phyloP scores from a whole-genome alignment of 225 moss, liverwort and hornwort species.

The Climacium dendroides region DNA sequence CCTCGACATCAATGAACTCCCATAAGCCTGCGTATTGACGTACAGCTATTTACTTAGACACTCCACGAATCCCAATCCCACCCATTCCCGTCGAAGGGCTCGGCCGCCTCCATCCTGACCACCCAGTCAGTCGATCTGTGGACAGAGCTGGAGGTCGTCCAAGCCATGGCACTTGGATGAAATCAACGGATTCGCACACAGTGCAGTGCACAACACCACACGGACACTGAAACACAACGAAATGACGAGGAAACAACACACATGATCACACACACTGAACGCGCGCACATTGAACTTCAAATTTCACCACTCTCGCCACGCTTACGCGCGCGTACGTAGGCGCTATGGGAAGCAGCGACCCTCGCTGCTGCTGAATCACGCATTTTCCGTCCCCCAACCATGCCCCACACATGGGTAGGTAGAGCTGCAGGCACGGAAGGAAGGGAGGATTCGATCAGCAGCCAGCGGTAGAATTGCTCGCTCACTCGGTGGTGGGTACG shows the following conservation, averaged over 20 bases:
- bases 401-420: no score
- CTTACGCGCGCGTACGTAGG: rapidly evolving
- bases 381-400: not conserved
- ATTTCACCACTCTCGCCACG: not conserved
- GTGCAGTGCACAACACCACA: no score
- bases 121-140: no score
- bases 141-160: not conserved
- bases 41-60: not conserved
- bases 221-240: not conserved
- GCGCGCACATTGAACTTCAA: no score
- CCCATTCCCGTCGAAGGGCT: not conserved
- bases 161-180: not conserved
- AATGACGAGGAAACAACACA: not conserved
- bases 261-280: not conserved
- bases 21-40: not conserved
- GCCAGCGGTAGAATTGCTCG: not conserved
- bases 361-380: not conserved
- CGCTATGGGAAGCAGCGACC: no score
- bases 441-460: not conserved
- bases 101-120: not conserved
- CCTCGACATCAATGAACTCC: not conserved
- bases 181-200: not conserved
- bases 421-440: not conserved
- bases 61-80: not conserved
- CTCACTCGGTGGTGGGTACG: not conserved